phyloP scores from a whole-genome alignment of 2,329 filamentous ascomycete genomes.

The Phyllosticta paracitricarpa region DNA sequence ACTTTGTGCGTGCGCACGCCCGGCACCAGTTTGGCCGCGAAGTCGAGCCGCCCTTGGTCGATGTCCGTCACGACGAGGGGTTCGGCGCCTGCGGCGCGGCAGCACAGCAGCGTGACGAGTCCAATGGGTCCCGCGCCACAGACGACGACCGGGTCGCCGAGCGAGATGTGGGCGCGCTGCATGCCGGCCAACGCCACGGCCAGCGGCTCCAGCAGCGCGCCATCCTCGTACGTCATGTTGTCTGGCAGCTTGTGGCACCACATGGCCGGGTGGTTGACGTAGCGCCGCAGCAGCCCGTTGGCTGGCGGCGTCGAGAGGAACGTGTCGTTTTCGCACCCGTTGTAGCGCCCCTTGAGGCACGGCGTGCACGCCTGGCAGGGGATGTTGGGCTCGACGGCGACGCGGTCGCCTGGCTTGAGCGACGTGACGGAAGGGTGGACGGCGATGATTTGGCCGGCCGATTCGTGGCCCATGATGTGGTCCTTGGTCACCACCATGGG shows the following conservation, averaged over 20 bases:
- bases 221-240: constrained; percentile 79
- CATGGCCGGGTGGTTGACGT: constrained; percentile 85
- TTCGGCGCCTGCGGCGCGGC: constrained; percentile 74
- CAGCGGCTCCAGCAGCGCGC: constrained; percentile 81
- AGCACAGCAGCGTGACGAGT: constrained; percentile 76
- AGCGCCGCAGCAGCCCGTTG: constrained; percentile 75
- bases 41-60: constrained; percentile 71
- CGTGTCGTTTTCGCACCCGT: constrained; percentile 75
- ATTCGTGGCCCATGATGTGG: constrained; percentile 92
- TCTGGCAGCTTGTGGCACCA: constrained; percentile 96
- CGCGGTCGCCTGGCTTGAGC: constrained; percentile 77
- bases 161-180: constrained; percentile 66
- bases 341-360: constrained; percentile 87
- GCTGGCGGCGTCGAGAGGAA: constrained; percentile 91
- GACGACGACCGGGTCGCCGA: constrained; percentile 81
- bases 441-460: constrained; percentile 70
- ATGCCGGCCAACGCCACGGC: constrained; percentile 82
- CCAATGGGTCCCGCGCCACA: constrained; percentile 94
- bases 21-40: constrained; percentile 76
- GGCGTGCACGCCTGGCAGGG: constrained; percentile 87
- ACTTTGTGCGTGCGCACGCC: constrained; percentile 73
- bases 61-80: constrained; percentile 94
- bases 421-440: constrained; percentile 68
- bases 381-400: constrained; percentile 89
- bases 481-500: constrained; percentile 86